These are phyloP conservation scores for Penicillium coffeae DNA, from an alignment of 495 filamentous ascomycete genomes.

Conservation along the genomic window DNA sequence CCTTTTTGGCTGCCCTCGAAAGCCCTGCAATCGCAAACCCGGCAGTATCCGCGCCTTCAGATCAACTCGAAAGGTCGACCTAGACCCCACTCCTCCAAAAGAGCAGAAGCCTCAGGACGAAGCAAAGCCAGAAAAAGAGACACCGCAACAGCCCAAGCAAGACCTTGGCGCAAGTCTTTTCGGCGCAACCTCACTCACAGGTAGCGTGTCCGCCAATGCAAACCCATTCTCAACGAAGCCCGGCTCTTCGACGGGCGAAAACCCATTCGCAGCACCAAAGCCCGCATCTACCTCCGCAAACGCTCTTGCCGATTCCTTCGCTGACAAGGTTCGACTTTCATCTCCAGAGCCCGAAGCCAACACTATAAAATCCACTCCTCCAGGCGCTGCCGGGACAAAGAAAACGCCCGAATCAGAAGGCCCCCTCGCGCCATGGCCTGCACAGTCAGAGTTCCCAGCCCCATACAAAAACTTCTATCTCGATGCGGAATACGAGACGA, in stretches of 20 bases:
- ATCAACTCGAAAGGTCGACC: slow-evolving; percentile 48
- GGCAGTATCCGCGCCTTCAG: slow-evolving; percentile 74
- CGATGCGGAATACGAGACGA: slow-evolving; percentile 88
- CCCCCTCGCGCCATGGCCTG: slow-evolving; percentile 66
- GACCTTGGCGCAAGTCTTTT: slow-evolving; percentile 57
- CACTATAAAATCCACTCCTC: background rate
- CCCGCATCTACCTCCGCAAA: slow-evolving; percentile 27
- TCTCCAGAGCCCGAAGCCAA: slow-evolving; percentile 22
- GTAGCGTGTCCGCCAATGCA: slow-evolving; percentile 43
- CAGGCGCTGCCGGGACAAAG: slow-evolving; percentile 37
- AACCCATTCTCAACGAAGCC: slow-evolving; percentile 56
- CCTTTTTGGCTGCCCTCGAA: slow-evolving; percentile 72
- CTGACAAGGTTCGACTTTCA: slow-evolving; percentile 57
- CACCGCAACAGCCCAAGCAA: slow-evolving; percentile 35
- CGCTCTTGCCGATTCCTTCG: slow-evolving; percentile 67
- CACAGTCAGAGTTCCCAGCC: slow-evolving; percentile 54
- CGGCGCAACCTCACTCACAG: slow-evolving; percentile 40
- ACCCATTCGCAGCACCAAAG: slow-evolving; percentile 47
- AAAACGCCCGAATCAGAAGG: slow-evolving; percentile 29
- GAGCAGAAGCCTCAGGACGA: slow-evolving; percentile 27
- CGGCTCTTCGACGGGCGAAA: slow-evolving; percentile 26
- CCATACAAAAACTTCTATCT: slow-evolving; percentile 77
- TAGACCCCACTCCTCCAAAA: slow-evolving; percentile 16
- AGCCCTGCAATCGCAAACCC: slow-evolving; percentile 76
- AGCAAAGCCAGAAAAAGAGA: slow-evolving; percentile 30